Conservation (phyloP, 441 rosid genomes). For the Pelargonium citronellum region DNA sequence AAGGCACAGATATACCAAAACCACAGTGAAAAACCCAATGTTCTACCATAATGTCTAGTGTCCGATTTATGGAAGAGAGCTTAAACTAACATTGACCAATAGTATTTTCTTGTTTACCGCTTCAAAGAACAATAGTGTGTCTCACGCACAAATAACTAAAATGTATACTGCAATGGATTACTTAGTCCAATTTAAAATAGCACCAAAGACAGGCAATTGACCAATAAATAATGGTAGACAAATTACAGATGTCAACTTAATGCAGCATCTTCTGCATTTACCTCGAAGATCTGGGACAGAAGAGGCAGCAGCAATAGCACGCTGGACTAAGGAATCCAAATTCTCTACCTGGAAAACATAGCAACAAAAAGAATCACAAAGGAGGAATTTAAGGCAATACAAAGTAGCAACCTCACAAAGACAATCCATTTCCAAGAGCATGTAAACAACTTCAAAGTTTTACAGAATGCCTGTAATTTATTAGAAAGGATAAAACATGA, state of each 20-base stretch:
- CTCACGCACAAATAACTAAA: background rate
- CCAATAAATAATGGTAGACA: background rate
- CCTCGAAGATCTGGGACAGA: conserved; percentile 68
- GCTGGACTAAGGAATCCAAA: conserved; percentile 74
- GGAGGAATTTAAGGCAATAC: background rate
- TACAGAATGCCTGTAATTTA: background rate
- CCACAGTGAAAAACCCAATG: background rate
- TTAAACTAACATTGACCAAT: background rate
- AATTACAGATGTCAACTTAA: conserved; percentile 13
- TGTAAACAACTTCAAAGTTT: background rate
- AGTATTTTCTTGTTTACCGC: conserved; percentile 1
- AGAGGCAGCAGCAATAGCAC: conserved; percentile 68
- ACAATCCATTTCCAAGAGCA: background rate
- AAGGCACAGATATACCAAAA: background rate
- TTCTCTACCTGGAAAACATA: conserved; percentile 51
- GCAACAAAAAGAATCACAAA: background rate
- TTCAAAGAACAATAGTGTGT: background rate
- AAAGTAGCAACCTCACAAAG: background rate
- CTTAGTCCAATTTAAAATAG: background rate
- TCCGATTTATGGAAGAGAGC: background rate
- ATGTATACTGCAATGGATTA: conserved; percentile 1
- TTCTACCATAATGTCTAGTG: background rate
- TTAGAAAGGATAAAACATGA: background rate
- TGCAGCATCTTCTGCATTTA: conserved; percentile 27
- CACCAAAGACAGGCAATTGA: conserved; percentile 10